phyloP scores from a whole-genome alignment of 768 basidiomycete genomes.

The Panus rudis region DNA sequence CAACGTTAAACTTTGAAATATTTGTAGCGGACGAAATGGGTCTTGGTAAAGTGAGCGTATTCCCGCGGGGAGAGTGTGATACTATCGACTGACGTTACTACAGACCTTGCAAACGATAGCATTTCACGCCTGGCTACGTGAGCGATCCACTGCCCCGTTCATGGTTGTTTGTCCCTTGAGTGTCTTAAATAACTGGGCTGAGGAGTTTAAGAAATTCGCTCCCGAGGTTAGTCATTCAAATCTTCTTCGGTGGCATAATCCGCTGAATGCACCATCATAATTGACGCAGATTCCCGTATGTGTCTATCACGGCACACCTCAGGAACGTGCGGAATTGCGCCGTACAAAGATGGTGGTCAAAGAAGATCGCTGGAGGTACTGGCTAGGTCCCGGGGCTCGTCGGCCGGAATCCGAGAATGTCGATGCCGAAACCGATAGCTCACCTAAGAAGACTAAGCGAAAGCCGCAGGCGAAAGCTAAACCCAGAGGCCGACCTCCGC shows the following conservation, averaged over 20 bases:
- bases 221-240: conserved; percentile 69
- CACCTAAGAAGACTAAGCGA: too few relatives aligned
- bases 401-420: background rate
- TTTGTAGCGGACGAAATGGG: conserved; percentile 90
- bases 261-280: too few relatives aligned
- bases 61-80: too few relatives aligned
- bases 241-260: too few relatives aligned
- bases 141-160: conserved; percentile 66
- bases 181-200: conserved; percentile 86
- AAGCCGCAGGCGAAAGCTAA: conserved; percentile 13
- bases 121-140: conserved; percentile 85
- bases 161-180: conserved; percentile 90
- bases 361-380: conserved; percentile 19
- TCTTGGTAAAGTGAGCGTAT: conserved; percentile 59
- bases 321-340: conserved; percentile 75
- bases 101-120: conserved; percentile 95
- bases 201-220: conserved; percentile 81
- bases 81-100: background rate
- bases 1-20: background rate
- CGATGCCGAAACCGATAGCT: conserved; percentile 2
- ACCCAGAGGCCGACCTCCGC: conserved; percentile 13
- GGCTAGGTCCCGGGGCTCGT: conserved; percentile 1
- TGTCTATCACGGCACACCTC: conserved; percentile 84
- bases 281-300: conserved; percentile 71
- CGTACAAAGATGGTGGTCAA: conserved; percentile 45